Base-by-base conservation (phyloP, 192 early-diverging fungal species). In the Mortierella claussenii region DNA sequence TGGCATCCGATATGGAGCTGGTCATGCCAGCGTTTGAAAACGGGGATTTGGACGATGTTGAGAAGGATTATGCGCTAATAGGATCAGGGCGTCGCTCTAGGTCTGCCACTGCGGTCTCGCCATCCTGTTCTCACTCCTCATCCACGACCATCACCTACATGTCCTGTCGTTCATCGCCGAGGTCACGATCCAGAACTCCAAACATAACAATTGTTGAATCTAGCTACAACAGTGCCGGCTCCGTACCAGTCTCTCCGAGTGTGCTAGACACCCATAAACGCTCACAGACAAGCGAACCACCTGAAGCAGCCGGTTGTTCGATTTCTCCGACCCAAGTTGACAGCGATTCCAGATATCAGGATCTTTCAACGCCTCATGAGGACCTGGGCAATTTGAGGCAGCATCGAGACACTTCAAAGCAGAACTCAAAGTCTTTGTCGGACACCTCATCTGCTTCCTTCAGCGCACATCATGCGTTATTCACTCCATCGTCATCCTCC, bases 1-100 rank as follows among this genome's bases (percentile, higher is more conserved):
- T 75, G 62, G 51, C 70, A 1, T 75, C 70, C 7, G 70, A 75
- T 26, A 65, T 60, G 63, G 70, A 75, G 11, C 48, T 75, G 2
- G 57, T 65, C 15, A 75, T 75, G 51, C 70, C 70, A 13, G 26
- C 59, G 23, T 75, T 75, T 34, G 70, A 75, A 43, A 63, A 75
- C 44, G 57, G 40, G 0, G 65, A 75, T 54, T 30, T 75, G 11
- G 40, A 66, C 3, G 70, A 75, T n/a, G 30, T 60, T n/a, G 55
- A 60, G 43, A 60, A n/a, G 31, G 63, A 61, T 18, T 20, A 33
- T 0, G 50, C 18, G n/a, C 36, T 47, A 2, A 15, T 7, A 20
- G 26, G 2, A 0, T 40, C 10, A 4, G 59, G 48, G 23, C 40
- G 55, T 49, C 31, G 33, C 12, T 28, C 57, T 1, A 54, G 43